Conservation (phyloP, 306 rosid species). For the Potentilla sterilis region DNA sequence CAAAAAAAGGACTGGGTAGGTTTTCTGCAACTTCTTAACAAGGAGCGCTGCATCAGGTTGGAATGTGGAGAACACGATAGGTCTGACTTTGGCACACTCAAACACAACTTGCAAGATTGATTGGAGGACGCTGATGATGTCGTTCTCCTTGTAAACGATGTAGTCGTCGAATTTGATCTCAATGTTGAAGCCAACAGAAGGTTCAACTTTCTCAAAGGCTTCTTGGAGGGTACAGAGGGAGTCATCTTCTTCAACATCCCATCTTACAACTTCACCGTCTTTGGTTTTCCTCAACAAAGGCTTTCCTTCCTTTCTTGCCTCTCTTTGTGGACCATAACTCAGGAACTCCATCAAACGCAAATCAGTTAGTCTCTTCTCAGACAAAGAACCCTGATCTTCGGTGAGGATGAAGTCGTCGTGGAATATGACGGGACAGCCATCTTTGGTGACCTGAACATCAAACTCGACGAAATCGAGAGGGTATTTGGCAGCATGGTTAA, state of each 20-base stretch:
- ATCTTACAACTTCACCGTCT: constrained; percentile 39
- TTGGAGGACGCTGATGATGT: constrained; percentile 31
- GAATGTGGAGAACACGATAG: constrained; percentile 48
- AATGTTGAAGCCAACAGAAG: constrained; percentile 52
- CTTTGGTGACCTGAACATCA: constrained; percentile 60
- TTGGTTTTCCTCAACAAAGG: constrained; percentile 39
- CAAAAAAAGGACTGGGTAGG: constrained; percentile 68
- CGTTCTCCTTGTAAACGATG: constrained; percentile 37
- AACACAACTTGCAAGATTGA: constrained; percentile 41
- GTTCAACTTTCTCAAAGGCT: constrained; percentile 40
- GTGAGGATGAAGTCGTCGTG: constrained; percentile 53
- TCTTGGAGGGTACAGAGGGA: constrained; percentile 47
- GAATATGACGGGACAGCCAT: constrained; percentile 49
- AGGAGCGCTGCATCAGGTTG: constrained; percentile 51
- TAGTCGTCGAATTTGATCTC: constrained; percentile 51
- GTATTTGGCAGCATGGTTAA: constrained; percentile 44
- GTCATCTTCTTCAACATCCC: constrained; percentile 54
- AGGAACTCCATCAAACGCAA: constrained; percentile 43
- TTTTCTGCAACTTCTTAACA: constrained; percentile 35
- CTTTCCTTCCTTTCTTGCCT: constrained; percentile 35
- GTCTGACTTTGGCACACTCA: constrained; percentile 37
- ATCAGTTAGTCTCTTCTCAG: constrained; percentile 49
- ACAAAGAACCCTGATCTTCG: constrained; percentile 40
- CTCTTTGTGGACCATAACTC: constrained; percentile 45
- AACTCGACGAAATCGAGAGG: constrained; percentile 53